Base-by-base conservation (phyloP, 257 asterid genomes). In the Misopates orontium region DNA sequence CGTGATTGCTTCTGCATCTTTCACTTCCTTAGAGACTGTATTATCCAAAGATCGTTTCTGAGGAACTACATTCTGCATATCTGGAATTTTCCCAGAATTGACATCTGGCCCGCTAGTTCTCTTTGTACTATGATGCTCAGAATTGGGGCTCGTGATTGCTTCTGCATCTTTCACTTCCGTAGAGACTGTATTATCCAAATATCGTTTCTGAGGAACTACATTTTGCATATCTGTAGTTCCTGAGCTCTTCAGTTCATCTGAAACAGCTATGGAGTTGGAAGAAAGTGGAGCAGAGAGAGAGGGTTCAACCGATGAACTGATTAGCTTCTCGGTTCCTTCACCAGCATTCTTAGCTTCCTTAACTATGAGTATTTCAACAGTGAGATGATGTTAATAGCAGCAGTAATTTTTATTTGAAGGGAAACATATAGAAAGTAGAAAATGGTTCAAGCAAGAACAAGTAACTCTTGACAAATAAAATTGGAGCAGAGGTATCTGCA, bases 31-130 rank as follows among this genome's bases (percentile, higher is more conserved):
- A 17, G 66, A 31, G 31, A 40, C 64, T 18, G 4, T 56, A 22
- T 55, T 19, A 47, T 18, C 52, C 40, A 4, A 54, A 60, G 68
- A 44, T 22, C 10, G 56, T 32, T 49, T 60, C 6, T 28, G 36
- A 28, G 36, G 36, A n/a, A n/a, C n/a, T n/a, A n/a, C n/a, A n/a
- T n/a, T n/a, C n/a, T n/a, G n/a, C n/a, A n/a, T n/a, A n/a, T n/a
- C n/a, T 18, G 16, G 75, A 51, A 71, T 48, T 72, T 47, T 69
- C 77, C 18, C 48, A 49, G 80, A 64, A 60, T 58, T 67, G 22
- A 55, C 11, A 64, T 64, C 60, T 12, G 60, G 36, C 2, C 16
- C 31, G 36, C 56, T 28, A 18, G 63, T 57, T 62, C 32, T 45
- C 13, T 63, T 50, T 2, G 19, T 49, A 47, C 47, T 31, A 20